phyloP scores from a whole-genome alignment of 1,284 basidiomycete species.

The Marasmius sp. region DNA sequence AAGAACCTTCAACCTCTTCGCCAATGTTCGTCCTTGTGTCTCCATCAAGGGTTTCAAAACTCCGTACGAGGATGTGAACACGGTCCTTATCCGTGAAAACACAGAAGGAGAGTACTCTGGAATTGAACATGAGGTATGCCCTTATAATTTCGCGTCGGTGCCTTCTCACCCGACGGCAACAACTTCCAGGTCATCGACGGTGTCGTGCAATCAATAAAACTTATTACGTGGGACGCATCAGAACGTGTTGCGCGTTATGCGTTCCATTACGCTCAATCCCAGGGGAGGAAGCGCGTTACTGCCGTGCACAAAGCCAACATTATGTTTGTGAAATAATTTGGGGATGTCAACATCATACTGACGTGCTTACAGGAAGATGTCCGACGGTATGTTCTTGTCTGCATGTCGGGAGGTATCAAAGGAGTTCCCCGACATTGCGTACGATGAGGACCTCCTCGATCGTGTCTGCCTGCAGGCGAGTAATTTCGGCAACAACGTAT shows the following conservation, averaged over 20 bases:
- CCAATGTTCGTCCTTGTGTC: constrained; percentile 96
- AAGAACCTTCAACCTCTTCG: constrained; percentile 97
- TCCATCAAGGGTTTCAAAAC: constrained; percentile 98
- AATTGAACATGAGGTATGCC: constrained; percentile 90
- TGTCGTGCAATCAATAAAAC: constrained; percentile 99
- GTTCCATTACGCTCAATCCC: constrained; percentile 93
- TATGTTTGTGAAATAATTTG: constrained; percentile 60
- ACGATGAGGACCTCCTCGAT: constrained; percentile 98
- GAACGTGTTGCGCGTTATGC: constrained; percentile 98
- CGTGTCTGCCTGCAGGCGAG: constrained; percentile 90
- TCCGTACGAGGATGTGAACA: constrained; percentile 97
- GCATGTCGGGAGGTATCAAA: constrained; percentile 97
- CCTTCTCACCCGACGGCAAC: constrained; percentile 11
- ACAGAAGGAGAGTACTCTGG: constrained; percentile 99
- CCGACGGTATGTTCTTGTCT: constrained; percentile 99
- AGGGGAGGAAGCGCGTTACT: constrained; percentile 90
- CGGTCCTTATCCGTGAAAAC: constrained; percentile 98
- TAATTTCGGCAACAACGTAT: background rate
- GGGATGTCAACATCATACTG: background rate
- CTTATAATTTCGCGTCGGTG: background rate
- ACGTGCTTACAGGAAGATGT: constrained; percentile 81
- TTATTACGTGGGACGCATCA: constrained; percentile 98
- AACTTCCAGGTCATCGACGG: constrained; percentile 82
- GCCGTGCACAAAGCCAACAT: constrained; percentile 99
- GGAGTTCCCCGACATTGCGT: constrained; percentile 91